Conservation (phyloP, 129 eudicot genomes). For the Flaveria brownii region DNA sequence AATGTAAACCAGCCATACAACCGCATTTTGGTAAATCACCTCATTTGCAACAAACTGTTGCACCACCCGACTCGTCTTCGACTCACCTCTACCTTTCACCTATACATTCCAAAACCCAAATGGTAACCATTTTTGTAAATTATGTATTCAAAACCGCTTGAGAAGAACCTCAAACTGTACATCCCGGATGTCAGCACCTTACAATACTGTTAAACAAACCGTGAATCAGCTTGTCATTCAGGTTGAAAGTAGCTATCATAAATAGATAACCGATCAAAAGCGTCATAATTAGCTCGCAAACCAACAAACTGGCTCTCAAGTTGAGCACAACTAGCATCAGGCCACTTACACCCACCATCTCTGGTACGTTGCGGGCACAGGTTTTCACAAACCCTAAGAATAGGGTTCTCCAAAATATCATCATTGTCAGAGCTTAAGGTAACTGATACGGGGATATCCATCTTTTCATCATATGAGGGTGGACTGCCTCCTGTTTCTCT, state of each 20-base stretch:
- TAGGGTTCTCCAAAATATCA: constrained; percentile 43
- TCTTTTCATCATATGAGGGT: constrained; percentile 43
- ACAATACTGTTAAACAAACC: constrained; percentile 8
- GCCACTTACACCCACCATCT: constrained; percentile 94
- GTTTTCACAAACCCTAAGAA: constrained; percentile 66
- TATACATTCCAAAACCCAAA: constrained; percentile 23
- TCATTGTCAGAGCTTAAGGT: constrained; percentile 42
- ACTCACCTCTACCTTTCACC: constrained; percentile 24
- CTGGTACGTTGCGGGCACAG: constrained; percentile 70
- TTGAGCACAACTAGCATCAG: constrained; percentile 92
- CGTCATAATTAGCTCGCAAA: constrained; percentile 79
- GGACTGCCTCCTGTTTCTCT: constrained; percentile 33
- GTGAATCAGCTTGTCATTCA: constrained; percentile 31
- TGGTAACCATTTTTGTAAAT: background rate
- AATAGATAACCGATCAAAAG: constrained; percentile 87
- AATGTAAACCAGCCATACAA: background rate
- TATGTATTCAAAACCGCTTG: constrained; percentile 12
- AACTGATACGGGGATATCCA: constrained; percentile 55
- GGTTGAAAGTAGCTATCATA: constrained; percentile 81
- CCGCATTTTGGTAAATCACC: constrained; percentile 8
- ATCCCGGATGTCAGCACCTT: constrained; percentile 32
- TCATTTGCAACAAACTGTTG: constrained; percentile 15
- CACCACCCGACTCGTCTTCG: constrained; percentile 12
- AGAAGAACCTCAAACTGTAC: constrained; percentile 34
- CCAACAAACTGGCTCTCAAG: constrained; percentile 88